phyloP scores from a whole-genome alignment of 805 yeast genomes.

The Zygosaccharomyces bailii region DNA sequence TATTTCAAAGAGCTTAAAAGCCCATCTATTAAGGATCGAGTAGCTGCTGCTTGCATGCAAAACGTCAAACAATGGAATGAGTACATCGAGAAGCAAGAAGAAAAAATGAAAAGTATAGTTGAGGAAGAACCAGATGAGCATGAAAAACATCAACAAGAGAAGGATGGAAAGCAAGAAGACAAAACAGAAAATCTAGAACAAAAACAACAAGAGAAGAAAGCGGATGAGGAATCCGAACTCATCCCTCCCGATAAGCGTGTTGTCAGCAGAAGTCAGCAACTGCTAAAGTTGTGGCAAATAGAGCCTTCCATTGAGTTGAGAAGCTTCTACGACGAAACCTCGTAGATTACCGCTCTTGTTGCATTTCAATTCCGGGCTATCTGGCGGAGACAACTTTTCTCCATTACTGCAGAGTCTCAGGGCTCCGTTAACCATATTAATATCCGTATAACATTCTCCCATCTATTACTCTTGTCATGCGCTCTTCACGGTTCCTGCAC shows the following conservation, averaged over 20 bases:
- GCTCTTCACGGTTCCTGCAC: too few species aligned
- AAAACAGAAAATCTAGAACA: conserved; percentile 14
- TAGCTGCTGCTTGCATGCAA: conserved; percentile 21
- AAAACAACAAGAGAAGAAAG: conserved; percentile 9
- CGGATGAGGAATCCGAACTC: conserved; percentile 12
- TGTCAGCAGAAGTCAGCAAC: conserved; percentile 22
- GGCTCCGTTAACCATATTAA: background rate
- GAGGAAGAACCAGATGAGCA: conserved; percentile 17
- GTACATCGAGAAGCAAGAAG: conserved; percentile 24
- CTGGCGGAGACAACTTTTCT: conserved; percentile 40
- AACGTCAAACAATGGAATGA: conserved; percentile 29
- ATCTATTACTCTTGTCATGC: background rate
- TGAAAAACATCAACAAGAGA: conserved; percentile 13
- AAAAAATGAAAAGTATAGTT: conserved; percentile 24
- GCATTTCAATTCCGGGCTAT: conserved; percentile 30
- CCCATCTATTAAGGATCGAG: conserved; percentile 17
- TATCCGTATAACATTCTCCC: background rate
- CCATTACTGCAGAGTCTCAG: too few species aligned
- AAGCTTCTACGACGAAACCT: conserved; percentile 14
- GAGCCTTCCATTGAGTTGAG: conserved; percentile 14
- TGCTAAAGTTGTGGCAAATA: conserved; percentile 20
- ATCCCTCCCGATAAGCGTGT: conserved; percentile 26
- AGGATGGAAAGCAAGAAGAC: conserved; percentile 12
- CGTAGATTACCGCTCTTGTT: conserved; percentile 15
- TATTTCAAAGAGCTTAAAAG: conserved; percentile 26